Base-by-base conservation (phyloP, 2,329 filamentous ascomycete genomes). In the Balansia obtecta region DNA sequence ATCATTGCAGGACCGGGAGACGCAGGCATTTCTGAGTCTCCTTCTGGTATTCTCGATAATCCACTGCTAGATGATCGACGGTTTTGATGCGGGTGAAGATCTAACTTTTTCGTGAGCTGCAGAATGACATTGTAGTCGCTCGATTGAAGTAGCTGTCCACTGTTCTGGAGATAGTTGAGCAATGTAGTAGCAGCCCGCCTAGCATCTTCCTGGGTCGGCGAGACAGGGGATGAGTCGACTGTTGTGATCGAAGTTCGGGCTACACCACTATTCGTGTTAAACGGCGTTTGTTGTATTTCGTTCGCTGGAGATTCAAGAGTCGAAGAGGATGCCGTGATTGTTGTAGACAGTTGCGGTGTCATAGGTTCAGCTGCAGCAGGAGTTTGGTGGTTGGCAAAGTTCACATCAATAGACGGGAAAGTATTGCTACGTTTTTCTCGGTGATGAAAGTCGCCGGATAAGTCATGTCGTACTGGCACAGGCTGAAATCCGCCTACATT, bases 131-230 rank as follows among this genome's bases (percentile, higher is more conserved):
- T 66, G 63, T 85, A 90, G 55, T 96, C 90, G 58, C 79, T 78
- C 45, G 88, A 79, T 60, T 93, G 86, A 15, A 86, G 79, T 33
- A 30, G 10, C 27, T 88, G 77, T 1, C 82, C 83, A 20, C 66
- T 71, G 53, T 82, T 82, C 58, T 88, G 79, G 63, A 96, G 85
- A 62, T 91, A 95, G 53, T 70, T 83, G 63, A 95, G 77, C 18
- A 96, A 79, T 2, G 90, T 82, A 59, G 91, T 84, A 4, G 94
- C 76, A 1, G 90, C 91, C 48, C 81, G 77, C 39, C 86, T 79
- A 4, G 90, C 90, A 64, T 97, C 89, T 58, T 96, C 89, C 57
- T 89, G 86, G 0, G 84, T 88, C 0, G 85, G 86, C 1, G 85
- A 85, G 30, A 68, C 77, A 1, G 83, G 76, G 46, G 80, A 75